Conservation (phyloP, 1,139 yeast genomes). For the Protomyces pachydermus region DNA sequence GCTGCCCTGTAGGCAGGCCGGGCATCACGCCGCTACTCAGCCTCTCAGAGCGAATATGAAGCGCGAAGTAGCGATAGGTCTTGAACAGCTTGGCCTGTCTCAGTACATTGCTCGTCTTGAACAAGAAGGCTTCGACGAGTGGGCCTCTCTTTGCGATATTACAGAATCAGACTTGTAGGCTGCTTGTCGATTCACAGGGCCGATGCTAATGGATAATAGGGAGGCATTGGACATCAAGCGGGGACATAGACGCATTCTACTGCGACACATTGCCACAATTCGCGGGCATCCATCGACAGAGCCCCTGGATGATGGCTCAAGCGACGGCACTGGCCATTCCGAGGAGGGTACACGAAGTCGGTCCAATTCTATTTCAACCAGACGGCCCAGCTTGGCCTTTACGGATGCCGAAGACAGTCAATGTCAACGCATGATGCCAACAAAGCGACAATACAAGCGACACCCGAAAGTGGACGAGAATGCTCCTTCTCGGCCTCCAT, state of each 20-base stretch:
- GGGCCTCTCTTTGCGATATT: constrained; percentile 18
- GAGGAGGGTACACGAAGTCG: background rate
- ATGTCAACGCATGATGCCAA: background rate
- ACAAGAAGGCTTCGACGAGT: constrained; percentile 21
- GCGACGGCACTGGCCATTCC: background rate
- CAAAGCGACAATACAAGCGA: constrained; percentile 9
- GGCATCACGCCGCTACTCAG: no score
- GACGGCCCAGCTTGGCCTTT: background rate
- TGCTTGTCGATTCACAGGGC: background rate
- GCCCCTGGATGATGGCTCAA: constrained; percentile 4
- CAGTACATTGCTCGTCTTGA: constrained; percentile 8
- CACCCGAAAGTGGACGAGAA: constrained; percentile 25
- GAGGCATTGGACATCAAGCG: constrained; percentile 19
- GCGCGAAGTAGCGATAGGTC: constrained; percentile 1
- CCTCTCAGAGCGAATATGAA: background rate
- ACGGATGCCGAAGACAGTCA: background rate
- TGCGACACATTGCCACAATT: constrained; percentile 21
- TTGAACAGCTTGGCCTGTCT: constrained; percentile 11
- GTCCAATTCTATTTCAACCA: background rate
- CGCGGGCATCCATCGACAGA: background rate
- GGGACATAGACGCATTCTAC: constrained; percentile 19
- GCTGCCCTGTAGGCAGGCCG: no score
- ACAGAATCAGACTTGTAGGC: constrained; percentile 25
- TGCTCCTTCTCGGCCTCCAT: constrained; percentile 22
- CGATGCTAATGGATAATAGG: background rate